A percentile compares a stretch with the other conserved stretches of the same genome.
These are phyloP conservation scores for Cordyceps farinosa DNA, from an alignment of 2,329 filamentous ascomycete species.

Conservation along the genomic window DNA sequence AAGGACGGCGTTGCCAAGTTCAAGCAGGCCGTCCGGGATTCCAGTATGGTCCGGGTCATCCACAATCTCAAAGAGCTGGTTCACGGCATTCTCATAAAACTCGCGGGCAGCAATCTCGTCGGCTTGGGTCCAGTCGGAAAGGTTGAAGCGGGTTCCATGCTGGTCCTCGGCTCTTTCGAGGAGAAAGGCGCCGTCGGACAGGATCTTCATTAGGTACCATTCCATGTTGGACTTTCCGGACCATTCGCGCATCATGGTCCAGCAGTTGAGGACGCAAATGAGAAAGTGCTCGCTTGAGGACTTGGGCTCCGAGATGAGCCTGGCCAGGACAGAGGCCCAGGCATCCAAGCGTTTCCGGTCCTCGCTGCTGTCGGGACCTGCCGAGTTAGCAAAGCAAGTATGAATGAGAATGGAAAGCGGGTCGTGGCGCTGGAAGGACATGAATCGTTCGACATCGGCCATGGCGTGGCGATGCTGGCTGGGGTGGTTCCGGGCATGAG, in stretches of 20 bases:
- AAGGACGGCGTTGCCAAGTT: constrained; percentile 80
- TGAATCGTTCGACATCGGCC: constrained; percentile 68
- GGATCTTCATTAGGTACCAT: constrained; percentile 89
- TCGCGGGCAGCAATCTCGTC: constrained; percentile 80
- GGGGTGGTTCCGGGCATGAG: constrained; percentile 44
- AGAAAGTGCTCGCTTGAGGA: constrained; percentile 76
- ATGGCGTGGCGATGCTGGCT: constrained; percentile 42
- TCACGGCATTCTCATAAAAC: constrained; percentile 80
- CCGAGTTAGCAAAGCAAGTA: constrained; percentile 84
- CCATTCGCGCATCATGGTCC: constrained; percentile 85
- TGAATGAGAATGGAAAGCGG: constrained; percentile 80
- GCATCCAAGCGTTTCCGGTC: constrained; percentile 75
- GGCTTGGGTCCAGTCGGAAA: constrained; percentile 70
- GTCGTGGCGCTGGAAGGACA: constrained; percentile 87
- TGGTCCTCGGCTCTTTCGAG: constrained; percentile 82
- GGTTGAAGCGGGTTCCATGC: constrained; percentile 65
- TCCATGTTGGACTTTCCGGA: constrained; percentile 85
- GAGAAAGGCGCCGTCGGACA: constrained; percentile 89
- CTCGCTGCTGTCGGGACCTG: constrained; percentile 76
- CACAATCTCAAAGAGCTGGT: constrained; percentile 78
- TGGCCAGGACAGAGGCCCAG: constrained; percentile 85
- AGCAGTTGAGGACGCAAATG: constrained; percentile 80
- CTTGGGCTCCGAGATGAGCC: constrained; percentile 73
- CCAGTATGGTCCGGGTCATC: constrained; percentile 81
- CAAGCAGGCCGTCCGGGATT: constrained; percentile 79